Evolutionary conservation across 2,329 filamentous ascomycete genomes (phyloP), one percentile per base, ranked within the genome.

Genomic region (Diaporthe longicolla): DNA sequence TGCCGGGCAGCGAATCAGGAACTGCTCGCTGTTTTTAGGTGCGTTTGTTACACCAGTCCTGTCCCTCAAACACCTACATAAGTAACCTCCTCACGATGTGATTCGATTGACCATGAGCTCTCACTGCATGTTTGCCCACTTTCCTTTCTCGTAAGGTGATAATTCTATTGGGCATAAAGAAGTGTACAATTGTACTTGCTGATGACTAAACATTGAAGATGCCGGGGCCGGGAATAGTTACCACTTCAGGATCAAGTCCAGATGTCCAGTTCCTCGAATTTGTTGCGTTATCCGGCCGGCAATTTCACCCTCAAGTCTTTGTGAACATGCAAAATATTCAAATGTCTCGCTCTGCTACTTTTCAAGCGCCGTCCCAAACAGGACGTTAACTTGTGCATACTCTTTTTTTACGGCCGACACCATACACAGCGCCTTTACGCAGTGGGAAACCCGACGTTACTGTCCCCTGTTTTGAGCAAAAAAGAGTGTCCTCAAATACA

Each of bases 181-280:
- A 8, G n/a, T 19, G 2, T 37, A 13, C n/a, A 21, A 3, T 24
- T 59, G 32, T 35, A 40, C 40, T 24, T 24, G 57, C 21, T 37
- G 9, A n/a, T 17, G 21, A 17, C 35, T 19, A 59, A 35, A 24
- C 32, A 17, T 11, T 21, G 57, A 21, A 35, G 32, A 17, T 59
- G 21, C 32, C 57, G 21, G 29, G 21, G 11, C 57, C 57, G 57
- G 57, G 57, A 24, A 59, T 7, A 59, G 57, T 59, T 59, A 35
- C 57, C 24, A 24, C 11, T 59, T 59, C 35, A 15, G 57, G 57
- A 59, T 35, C 21, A 11, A 35, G 21, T 21, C 35, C 11, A 13
- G 10, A 32, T 32, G 29, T 4, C 29, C 29, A 32, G 15, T 2
- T 13, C 32, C 40, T 13, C 35, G 24, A 59, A 19, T 59, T 10